Conservation (phyloP, 1,139 yeast genomes). For the Candida sanyaensis region DNA sequence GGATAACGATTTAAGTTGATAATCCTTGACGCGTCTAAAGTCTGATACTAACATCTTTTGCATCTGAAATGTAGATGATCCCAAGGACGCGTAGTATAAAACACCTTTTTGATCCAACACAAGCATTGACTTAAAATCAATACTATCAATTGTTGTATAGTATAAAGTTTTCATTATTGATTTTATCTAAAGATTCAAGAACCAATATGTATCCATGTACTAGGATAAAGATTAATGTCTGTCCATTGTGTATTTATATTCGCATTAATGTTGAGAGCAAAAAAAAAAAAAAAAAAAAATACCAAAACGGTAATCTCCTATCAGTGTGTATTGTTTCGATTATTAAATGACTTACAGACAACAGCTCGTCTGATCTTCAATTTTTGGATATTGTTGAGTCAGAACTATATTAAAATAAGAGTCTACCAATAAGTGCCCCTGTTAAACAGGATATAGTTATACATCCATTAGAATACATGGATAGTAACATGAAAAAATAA, state of each 20-base stretch:
- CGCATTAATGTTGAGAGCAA: not conserved
- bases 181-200: too few species aligned
- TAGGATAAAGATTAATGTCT: too few species aligned
- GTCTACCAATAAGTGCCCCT: slow-evolving; percentile 62
- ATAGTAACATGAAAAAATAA: slow-evolving; percentile 66
- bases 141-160: slow-evolving; percentile 11
- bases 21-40: slow-evolving; percentile 13
- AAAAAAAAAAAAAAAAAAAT: not conserved
- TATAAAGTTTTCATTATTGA: slow-evolving; percentile 10
- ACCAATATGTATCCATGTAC: too few species aligned
- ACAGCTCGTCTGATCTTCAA: not conserved
- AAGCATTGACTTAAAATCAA: slow-evolving; percentile 15
- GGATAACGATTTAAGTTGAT: slow-evolving; percentile 14
- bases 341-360: not conserved
- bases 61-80: slow-evolving; percentile 12
- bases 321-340: not conserved
- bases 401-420: slow-evolving; percentile 40
- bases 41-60: slow-evolving; percentile 17
- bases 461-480: slow-evolving; percentile 76
- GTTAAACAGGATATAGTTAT: slow-evolving; percentile 61
- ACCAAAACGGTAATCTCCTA: not conserved
- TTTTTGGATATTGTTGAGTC: not conserved
- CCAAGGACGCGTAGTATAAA: slow-evolving; percentile 25
- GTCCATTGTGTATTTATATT: not conserved
- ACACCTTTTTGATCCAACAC: slow-evolving; percentile 20